Evolutionary conservation across 129 eudicot species (phyloP).

Genomic region (Pittosporum tobira): DNA sequence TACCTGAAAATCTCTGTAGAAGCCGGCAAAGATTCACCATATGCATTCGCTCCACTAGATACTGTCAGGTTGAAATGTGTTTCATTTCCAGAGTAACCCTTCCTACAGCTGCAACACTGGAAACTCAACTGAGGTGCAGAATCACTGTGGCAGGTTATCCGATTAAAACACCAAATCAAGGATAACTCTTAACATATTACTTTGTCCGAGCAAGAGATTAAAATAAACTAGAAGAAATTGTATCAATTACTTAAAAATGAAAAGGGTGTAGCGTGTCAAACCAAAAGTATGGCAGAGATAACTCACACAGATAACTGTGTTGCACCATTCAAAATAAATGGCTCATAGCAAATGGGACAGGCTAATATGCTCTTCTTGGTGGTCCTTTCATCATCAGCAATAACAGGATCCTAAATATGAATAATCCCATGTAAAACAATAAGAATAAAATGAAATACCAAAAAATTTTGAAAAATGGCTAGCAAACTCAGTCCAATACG

Average conservation of each 20-base stretch:
- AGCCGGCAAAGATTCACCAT: conserved; percentile 56
- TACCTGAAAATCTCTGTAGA: conserved; percentile 92
- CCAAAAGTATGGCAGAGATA: background rate
- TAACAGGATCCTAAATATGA: conserved; percentile 27
- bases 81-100: conserved; percentile 54
- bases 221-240: background rate
- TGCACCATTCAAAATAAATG: conserved; percentile 40
- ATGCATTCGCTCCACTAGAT: conserved; percentile 55
- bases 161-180: conserved; percentile 1
- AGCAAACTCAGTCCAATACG: background rate
- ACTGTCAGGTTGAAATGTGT: conserved; percentile 69
- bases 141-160: conserved; percentile 34
- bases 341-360: conserved; percentile 74
- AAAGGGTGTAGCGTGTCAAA: background rate
- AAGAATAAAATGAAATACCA: background rate
- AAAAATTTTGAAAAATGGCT: background rate
- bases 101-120: conserved; percentile 54
- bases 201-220: background rate
- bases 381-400: conserved; percentile 25
- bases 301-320: conserved; percentile 66
- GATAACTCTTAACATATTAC: conserved; percentile 3
- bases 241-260: background rate
- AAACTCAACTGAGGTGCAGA: conserved; percentile 35
- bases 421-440: background rate
- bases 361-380: conserved; percentile 37